Evolutionary conservation across 2,329 filamentous ascomycete genomes (phyloP).

Genomic region (Mariannaea sp.): DNA sequence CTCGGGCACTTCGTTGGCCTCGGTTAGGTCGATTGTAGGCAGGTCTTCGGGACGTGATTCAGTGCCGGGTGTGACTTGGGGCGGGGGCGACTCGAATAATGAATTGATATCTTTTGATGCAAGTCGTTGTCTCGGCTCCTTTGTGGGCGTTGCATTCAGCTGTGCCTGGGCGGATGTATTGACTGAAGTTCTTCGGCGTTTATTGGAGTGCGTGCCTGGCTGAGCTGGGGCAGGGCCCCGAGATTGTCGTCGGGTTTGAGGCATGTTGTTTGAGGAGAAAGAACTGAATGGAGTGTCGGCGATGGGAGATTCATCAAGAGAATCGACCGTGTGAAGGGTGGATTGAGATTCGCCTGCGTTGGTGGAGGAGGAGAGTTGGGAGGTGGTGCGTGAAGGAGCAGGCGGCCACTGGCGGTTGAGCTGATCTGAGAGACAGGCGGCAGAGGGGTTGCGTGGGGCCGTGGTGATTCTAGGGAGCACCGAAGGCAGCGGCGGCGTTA

Average conservation of each 20-base stretch:
- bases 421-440: slow-evolving; percentile 22
- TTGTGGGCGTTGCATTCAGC: slow-evolving; percentile 9
- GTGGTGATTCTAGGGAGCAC: slow-evolving; percentile 19
- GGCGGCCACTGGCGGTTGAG: slow-evolving; percentile 8
- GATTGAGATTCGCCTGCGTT: slow-evolving; percentile 34
- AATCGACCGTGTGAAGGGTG: slow-evolving; percentile 37
- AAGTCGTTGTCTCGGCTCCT: slow-evolving; percentile 10
- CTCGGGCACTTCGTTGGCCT: slow-evolving; percentile 50
- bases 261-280: slow-evolving; percentile 41
- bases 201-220: slow-evolving; percentile 25
- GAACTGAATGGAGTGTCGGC: slow-evolving; percentile 37
- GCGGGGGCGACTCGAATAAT: slow-evolving; percentile 35
- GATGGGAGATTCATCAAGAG: slow-evolving; percentile 35
- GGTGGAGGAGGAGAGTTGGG: slow-evolving; percentile 31
- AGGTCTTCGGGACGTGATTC: slow-evolving; percentile 33
- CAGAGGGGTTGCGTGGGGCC: slow-evolving; percentile 33
- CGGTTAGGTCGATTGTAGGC: slow-evolving; percentile 45
- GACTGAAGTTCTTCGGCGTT: slow-evolving; percentile 36
- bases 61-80: slow-evolving; percentile 13
- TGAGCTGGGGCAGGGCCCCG: slow-evolving; percentile 22
- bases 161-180: slow-evolving; percentile 15
- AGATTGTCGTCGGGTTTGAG: slow-evolving; percentile 28
- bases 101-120: slow-evolving; percentile 32
- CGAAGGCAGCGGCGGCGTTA: slow-evolving; percentile 18
- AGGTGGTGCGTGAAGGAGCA: slow-evolving; percentile 28